Conservation (phyloP, 768 basidiomycete genomes). For the Serendipita indica region DNA sequence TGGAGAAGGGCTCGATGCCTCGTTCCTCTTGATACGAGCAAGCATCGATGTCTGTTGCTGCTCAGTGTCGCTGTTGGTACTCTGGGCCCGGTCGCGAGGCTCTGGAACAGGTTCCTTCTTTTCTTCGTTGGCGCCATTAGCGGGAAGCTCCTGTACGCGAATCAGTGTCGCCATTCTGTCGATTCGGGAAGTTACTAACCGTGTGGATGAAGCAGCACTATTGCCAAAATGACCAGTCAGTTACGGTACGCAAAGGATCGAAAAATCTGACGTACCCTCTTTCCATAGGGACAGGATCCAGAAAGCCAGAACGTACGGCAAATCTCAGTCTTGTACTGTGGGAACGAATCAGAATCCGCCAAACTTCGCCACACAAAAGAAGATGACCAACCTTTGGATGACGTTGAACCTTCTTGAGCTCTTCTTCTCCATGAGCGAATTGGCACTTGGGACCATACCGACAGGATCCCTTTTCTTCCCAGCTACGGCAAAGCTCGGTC, state of each 20-base stretch:
- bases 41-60: conserved; percentile 56
- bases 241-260: background rate
- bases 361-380: background rate
- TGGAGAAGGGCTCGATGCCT: conserved; percentile 23
- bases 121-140: conserved; percentile 29
- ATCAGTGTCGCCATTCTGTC: conserved; percentile 25
- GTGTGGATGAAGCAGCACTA: conserved; percentile 86
- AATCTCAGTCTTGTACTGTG: conserved; percentile 84
- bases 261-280: conserved; percentile 28
- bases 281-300: conserved; percentile 84
- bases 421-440: conserved; percentile 85
- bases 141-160: conserved; percentile 27
- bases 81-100: conserved; percentile 33
- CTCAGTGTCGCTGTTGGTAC: conserved; percentile 70
- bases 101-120: conserved; percentile 4
- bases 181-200: conserved; percentile 47
- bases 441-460: conserved; percentile 82
- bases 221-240: background rate
- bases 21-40: conserved; percentile 42
- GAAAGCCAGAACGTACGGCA: conserved; percentile 94
- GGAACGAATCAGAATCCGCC: conserved; percentile 16
- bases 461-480: conserved; percentile 83
- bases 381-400: conserved; percentile 62
- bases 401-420: conserved; percentile 66
- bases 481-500: conserved; percentile 78